Evolutionary conservation across 2,329 filamentous ascomycete species (phyloP), one percentile per base, ranked within the genome.

Genomic region (Phaeoacremonium minimum): DNA sequence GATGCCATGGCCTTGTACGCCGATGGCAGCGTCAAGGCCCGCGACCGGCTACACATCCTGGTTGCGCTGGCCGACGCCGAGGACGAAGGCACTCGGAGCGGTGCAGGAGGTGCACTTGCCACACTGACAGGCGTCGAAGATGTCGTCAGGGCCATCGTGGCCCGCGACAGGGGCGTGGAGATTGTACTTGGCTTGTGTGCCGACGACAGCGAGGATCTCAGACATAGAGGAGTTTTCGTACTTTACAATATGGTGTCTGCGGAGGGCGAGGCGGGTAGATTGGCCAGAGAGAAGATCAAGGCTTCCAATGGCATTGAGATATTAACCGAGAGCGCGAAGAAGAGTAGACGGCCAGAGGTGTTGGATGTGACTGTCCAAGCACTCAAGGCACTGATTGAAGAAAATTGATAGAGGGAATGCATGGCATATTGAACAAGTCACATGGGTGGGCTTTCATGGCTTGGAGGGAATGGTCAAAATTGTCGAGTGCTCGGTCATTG

Each of bases 31-130:
- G 71, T 75, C 17, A 75, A 83, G 42, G 85, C 88, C 1, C 76
- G 74, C 17, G 81, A 87, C 36, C 75, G 91, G 1, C 62, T 97
- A 29, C 85, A 94, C 53, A 80, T 97, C 28, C 68, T 98, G 1
- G 75, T 96, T 11, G 93, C 91, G 0, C 77, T 98, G 22, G 83
- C 88, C 0, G 90, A 97, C 53, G 82, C 87, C 2, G 85, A 95
- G 34, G 89, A 97, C 46, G 61, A 77, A 6, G 80, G 78, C 0
- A 95, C 89, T 0, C 71, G 91, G 18, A 80, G 82, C 32, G 93
- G 89, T 0, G 90, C 93, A 0, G 89, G 90, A 4, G 93, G 93
- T 2, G 91, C 89, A 0, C 60, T 98, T 33, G 93, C 91, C 1
- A 86, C 86, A 61, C 63, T 98, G 16, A 89, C 89, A 0, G 78